Evolutionary conservation across 129 eudicot genomes (phyloP).

Genomic region (Gnaphalium uliginosum): DNA sequence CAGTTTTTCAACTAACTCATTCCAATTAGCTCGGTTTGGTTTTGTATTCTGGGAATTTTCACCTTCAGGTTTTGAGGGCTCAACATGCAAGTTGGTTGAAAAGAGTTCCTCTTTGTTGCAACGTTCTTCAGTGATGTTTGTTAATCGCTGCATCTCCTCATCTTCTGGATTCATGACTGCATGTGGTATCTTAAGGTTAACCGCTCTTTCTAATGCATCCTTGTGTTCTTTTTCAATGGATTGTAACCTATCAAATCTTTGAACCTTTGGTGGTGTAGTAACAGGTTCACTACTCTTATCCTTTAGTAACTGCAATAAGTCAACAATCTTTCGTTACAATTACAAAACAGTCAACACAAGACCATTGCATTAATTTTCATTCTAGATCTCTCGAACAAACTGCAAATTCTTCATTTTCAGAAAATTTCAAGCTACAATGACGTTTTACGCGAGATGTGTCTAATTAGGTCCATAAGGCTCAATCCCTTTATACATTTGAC

Average conservation of each 20-base stretch:
- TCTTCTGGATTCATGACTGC: slow-evolving; percentile 39
- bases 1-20: slow-evolving; percentile 53
- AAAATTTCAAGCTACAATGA: too few relatives aligned
- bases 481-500: too few relatives aligned
- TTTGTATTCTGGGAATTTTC: slow-evolving; percentile 1
- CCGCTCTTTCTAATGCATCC: slow-evolving; percentile 74
- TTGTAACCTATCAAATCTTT: slow-evolving; percentile 52
- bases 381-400: too few relatives aligned
- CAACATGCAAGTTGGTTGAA: not conserved
- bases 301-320: slow-evolving; percentile 42
- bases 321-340: not conserved
- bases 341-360: not conserved
- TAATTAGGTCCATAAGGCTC: too few relatives aligned
- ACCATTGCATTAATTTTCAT: too few relatives aligned
- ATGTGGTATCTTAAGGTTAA: slow-evolving; percentile 73
- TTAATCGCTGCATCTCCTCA: slow-evolving; percentile 27
- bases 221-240: slow-evolving; percentile 70
- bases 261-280: slow-evolving; percentile 60
- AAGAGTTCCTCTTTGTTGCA: slow-evolving; percentile 27
- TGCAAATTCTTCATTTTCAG: too few relatives aligned
- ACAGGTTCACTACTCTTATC: slow-evolving; percentile 48
- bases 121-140: slow-evolving; percentile 21
- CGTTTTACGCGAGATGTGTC: too few relatives aligned
- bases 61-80: slow-evolving; percentile 13
- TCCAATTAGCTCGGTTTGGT: slow-evolving; percentile 49